Evolutionary conservation across 495 filamentous ascomycete species (phyloP), one percentile per base, ranked within the genome.

Genomic region (Hypoxylon intermedium): DNA sequence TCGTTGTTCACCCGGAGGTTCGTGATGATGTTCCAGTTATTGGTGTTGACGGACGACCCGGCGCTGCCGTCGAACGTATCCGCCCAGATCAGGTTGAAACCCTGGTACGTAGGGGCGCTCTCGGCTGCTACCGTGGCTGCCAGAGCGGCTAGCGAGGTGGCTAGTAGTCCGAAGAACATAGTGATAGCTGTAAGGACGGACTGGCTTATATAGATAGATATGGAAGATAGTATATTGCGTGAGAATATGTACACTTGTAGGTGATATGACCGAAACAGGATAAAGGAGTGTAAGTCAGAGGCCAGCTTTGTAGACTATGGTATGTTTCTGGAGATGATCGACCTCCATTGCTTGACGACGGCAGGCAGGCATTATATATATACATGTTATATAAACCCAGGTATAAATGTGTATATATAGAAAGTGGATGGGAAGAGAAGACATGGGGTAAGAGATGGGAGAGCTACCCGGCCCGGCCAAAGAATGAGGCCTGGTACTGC

Each of bases 161-260:
- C 42, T 3, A 69, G 54, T 20, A 76, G 47, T 62, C 63, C 64
- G 72, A 75, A 72, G 62, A 77, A 79, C 78, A 85, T 85, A 75
- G 74, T 83, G 80, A 80, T 79, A 75, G 75, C 76, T 82, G 78
- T 82, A 85, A 84, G 49, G 52, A 67, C 47, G 36, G 49, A 30
- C 3, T 34, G 16, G 11, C 18, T 33, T 40, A 33, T 26, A 43
- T 60, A 31, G 18, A 30, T 45, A 51, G 15, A 42, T 23, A 28
- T 12, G n/a, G n/a, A n/a, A n/a, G n/a, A n/a, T 13, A 13, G 30
- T 38, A 46, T 15, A 21, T 20, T 24, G 31, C 33, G 6, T 2
- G 15, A 37, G 18, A 60, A 60, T 64, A 67, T 67, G 44, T 64
- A 67, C 60, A 67, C 58, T 59, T 58, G 53, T 64, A 37, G 1